Evolutionary conservation across 192 early-diverging fungal species (phyloP).

Genomic region (Dissophora globulifera): DNA sequence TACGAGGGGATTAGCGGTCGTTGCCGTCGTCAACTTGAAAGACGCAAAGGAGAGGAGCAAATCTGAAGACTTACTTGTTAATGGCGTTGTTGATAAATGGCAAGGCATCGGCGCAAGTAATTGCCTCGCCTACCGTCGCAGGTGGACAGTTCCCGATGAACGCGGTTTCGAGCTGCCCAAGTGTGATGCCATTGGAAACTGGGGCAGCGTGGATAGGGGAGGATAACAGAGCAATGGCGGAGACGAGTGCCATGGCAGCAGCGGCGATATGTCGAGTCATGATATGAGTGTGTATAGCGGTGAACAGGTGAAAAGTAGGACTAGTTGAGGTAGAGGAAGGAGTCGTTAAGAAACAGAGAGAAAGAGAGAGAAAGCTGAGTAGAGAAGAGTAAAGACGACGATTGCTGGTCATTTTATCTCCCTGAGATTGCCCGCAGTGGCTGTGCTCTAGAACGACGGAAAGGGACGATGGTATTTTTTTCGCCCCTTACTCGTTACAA

Average conservation of each 20-base stretch:
- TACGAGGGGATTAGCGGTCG: neutral
- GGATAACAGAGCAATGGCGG: neutral
- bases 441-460: no score
- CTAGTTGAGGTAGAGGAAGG: no score
- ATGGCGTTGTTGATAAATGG: slow-evolving; percentile 42
- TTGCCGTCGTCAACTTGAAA: neutral
- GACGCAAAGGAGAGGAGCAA: no score
- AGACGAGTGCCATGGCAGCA: neutral
- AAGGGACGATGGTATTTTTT: no score
- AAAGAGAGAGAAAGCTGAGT: no score
- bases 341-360: no score
- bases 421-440: no score
- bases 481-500: no score
- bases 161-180: slow-evolving; percentile 18
- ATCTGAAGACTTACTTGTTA: slow-evolving; percentile 18
- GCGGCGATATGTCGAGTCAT: neutral
- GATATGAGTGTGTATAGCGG: no score
- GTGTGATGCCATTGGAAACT: neutral
- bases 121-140: slow-evolving; percentile 13
- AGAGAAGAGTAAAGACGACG: no score
- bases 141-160: slow-evolving; percentile 21
- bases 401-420: no score
- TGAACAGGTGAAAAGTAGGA: no score
- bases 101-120: slow-evolving; percentile 35
- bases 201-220: neutral